Conservation (phyloP, 2,329 filamentous ascomycete genomes). For the Podosphaera leucotricha region DNA sequence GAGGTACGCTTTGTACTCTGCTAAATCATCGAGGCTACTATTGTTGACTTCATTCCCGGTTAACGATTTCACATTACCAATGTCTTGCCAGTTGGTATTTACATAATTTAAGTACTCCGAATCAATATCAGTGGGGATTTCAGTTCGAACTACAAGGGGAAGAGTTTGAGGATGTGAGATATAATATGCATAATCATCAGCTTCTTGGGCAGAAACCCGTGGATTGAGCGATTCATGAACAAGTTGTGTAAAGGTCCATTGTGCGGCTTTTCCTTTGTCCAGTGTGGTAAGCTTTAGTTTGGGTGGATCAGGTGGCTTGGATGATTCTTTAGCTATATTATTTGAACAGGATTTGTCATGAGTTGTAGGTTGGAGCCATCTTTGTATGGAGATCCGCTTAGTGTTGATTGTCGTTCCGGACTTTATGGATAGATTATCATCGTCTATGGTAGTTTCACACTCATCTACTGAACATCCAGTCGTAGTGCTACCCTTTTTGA, state of each 20-base stretch:
- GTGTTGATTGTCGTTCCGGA: slow-evolving; percentile 19
- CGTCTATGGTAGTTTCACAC: slow-evolving; percentile 15
- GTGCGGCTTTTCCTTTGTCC: slow-evolving; percentile 61
- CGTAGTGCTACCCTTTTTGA: slow-evolving; percentile 45
- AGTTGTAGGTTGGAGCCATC: slow-evolving; percentile 30
- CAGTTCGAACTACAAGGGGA: slow-evolving; percentile 53
- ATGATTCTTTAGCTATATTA: slow-evolving; percentile 31
- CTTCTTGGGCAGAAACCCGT: slow-evolving; percentile 50
- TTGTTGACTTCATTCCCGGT: slow-evolving; percentile 2
- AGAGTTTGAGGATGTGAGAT: slow-evolving; percentile 74
- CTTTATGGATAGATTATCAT: slow-evolving; percentile 21
- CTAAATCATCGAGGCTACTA: slow-evolving; percentile 27
- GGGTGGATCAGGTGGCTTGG: slow-evolving; percentile 7
- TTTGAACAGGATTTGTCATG: slow-evolving; percentile 16
- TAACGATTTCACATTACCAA: slow-evolving; percentile 14
- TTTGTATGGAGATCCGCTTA: slow-evolving; percentile 30
- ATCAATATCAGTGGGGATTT: slow-evolving; percentile 34
- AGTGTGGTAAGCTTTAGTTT: slow-evolving; percentile 33
- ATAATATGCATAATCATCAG: slow-evolving; percentile 71
- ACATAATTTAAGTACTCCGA: slow-evolving; percentile 64
- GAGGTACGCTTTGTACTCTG: slow-evolving; percentile 55
- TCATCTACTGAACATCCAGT: slow-evolving; percentile 25
- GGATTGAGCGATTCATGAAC: slow-evolving; percentile 72
- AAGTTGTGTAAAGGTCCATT: slow-evolving; percentile 74
- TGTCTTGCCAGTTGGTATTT: slow-evolving; percentile 37